Evolutionary conservation across 208 protist genomes (phyloP).

Genomic region (Naegleria gruberi): DNA sequence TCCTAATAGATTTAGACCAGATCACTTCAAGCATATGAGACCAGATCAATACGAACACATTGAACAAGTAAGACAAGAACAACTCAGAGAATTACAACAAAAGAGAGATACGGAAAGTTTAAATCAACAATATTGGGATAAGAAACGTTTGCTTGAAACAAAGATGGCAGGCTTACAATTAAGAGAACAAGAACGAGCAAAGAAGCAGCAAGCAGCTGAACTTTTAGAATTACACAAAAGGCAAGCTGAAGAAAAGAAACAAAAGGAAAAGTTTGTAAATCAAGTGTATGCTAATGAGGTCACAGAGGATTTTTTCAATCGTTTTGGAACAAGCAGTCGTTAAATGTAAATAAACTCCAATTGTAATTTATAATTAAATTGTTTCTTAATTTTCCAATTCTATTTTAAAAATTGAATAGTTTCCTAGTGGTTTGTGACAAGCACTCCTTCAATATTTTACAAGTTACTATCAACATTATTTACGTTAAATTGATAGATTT

Average conservation of each 20-base stretch:
- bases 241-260: background rate
- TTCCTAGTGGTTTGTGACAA: too few species aligned
- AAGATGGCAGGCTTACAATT: background rate
- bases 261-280: background rate
- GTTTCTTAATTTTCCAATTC: too few species aligned
- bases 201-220: background rate
- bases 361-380: too few species aligned
- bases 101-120: slow-evolving; percentile 2
- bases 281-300: slow-evolving; percentile 24
- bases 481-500: too few species aligned
- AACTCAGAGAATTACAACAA: slow-evolving; percentile 6
- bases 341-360: slow-evolving; percentile 22
- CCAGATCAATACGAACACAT: slow-evolving; percentile 25
- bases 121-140: background rate
- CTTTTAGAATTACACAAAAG: slow-evolving; percentile 5
- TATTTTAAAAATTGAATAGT: too few species aligned
- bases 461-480: too few species aligned
- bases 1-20: slow-evolving; percentile 19
- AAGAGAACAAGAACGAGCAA: slow-evolving; percentile 18
- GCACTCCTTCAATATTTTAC: too few species aligned
- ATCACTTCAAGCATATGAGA: slow-evolving; percentile 15
- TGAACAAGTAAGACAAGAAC: slow-evolving; percentile 8
- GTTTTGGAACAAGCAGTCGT: slow-evolving; percentile 20
- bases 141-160: background rate
- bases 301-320: slow-evolving; percentile 26